Evolutionary conservation across 2,329 filamentous ascomycete species (phyloP).

Genomic region (Penicillium sp.): DNA sequence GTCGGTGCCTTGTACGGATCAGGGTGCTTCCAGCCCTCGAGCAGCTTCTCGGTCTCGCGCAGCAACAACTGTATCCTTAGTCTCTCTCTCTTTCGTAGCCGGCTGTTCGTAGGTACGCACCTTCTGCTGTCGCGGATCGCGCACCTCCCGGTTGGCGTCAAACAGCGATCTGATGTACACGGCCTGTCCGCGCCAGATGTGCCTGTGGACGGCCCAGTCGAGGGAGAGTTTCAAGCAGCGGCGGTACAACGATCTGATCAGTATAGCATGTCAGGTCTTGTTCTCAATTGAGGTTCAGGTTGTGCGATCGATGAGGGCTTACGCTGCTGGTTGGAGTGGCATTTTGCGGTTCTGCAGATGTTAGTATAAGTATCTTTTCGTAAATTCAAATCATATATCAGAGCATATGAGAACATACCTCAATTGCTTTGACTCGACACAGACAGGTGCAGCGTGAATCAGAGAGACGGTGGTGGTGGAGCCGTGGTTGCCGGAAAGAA

Average conservation of each 20-base stretch:
- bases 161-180: conserved; percentile 94
- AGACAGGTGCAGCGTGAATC: no score
- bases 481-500: conserved; percentile 5
- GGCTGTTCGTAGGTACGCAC: conserved; percentile 44
- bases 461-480: no score
- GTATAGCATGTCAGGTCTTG: no score
- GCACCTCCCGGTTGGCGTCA: conserved; percentile 83
- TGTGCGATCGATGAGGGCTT: neutral
- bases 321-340: conserved; percentile 15
- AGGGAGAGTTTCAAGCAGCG: conserved; percentile 88
- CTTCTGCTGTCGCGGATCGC: conserved; percentile 79
- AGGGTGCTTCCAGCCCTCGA: conserved; percentile 95
- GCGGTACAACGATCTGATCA: conserved; percentile 69
- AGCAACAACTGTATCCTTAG: conserved; percentile 63
- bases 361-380: no score
- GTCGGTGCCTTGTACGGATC: conserved; percentile 88
- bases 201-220: conserved; percentile 90
- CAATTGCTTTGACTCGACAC: neutral
- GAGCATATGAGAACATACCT: no score
- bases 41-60: conserved; percentile 78
- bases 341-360: conserved; percentile 11
- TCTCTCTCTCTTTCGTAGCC: neutral
- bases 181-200: conserved; percentile 92
- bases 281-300: neutral
- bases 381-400: no score